Evolutionary conservation across 371 early-diverging fungal species (phyloP), one percentile per base, ranked within the genome.

Genomic region (Apophysomyces ossiformis): DNA sequence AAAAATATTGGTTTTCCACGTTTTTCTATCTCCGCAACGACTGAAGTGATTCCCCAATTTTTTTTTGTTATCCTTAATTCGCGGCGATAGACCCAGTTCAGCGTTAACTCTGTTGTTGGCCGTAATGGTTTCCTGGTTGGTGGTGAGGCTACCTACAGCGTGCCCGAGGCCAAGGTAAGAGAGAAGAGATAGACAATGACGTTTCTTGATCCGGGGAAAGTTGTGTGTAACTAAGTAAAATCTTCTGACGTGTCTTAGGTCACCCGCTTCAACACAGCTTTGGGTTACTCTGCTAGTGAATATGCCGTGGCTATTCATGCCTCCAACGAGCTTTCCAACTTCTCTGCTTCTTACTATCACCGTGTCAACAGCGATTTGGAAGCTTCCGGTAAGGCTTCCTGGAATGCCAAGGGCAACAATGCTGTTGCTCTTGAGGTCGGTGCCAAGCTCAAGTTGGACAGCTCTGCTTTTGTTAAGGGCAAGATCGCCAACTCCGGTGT

Each of bases 291-390:
- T 69, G 90, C 90, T 69, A 89, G 85, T 69, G 95, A 95, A 79
- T 96, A 95, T 87, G 76, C 90, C 65, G 88, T 96, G 66, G 88
- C 95, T 68, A 82, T 97, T 62, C 93, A 94, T 73, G 93, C 94
- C 68, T 76, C 78, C 73, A 87, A 87, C 83, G 82, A 85, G 68
- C 84, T 93, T 70, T 82, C 77, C 83, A 73, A 82, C 72, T 91
- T 91, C 83, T 82, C 96, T 69, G 95, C 95, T 65, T 92, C 96
- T 37, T 96, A 95, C 94, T 95, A 90, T 91, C 99, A 99, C 87
- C 91, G 92, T 68, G 93, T 98, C 79, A 91, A 85, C 79, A 69
- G 85, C 66, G 90, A 90, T 61, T 85, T 95, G 67, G 97, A 99
- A 85, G 96, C 95, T 67, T 97, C 95, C 73, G 95, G 91, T 73